phyloP scores from a whole-genome alignment of 768 basidiomycete species.

The Boletus rex-veris region DNA sequence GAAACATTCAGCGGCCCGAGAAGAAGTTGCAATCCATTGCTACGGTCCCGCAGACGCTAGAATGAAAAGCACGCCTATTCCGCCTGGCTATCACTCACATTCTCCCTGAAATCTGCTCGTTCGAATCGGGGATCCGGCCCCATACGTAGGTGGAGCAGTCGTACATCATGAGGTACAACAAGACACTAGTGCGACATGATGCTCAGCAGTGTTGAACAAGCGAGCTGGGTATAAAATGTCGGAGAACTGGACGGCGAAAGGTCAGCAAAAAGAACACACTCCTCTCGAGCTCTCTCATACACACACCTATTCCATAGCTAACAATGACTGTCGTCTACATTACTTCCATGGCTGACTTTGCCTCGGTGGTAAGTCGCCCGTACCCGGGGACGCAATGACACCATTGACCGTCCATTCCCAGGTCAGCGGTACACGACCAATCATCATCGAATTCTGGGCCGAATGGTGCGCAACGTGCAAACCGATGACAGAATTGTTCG shows the following conservation, averaged over 20 bases:
- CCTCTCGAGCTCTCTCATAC: conserved; percentile 9
- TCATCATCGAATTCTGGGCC: conserved; percentile 32
- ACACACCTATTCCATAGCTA: conserved; percentile 8
- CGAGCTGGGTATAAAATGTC: conserved; percentile 29
- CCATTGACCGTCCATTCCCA: conserved; percentile 11
- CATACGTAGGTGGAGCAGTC: conserved; percentile 19
- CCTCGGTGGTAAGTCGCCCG: conserved; percentile 16
- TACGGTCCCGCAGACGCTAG: conserved; percentile 22
- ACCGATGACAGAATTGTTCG: conserved; percentile 17
- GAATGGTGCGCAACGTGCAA: conserved; percentile 29
- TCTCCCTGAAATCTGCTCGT: conserved; percentile 14
- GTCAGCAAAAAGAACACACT: conserved; percentile 16
- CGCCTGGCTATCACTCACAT: conserved; percentile 25
- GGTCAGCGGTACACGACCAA: conserved; percentile 22
- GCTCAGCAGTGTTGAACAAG: conserved; percentile 9
- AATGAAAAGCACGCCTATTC: conserved; percentile 31
- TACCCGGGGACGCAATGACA: not conserved
- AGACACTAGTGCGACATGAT: conserved; percentile 16
- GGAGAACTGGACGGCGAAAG: conserved; percentile 4
- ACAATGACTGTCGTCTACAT: conserved; percentile 24
- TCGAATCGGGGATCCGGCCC: conserved; percentile 23
- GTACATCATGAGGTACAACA: conserved; percentile 9
- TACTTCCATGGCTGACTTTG: conserved; percentile 28
- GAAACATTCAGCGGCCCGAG: conserved; percentile 7
- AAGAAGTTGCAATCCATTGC: conserved; percentile 18